A percentile compares a stretch with the other conserved stretches of the same genome.
Evolutionary conservation across 2,329 filamentous ascomycete species (phyloP).

Genomic region (Seiridium cupressi): DNA sequence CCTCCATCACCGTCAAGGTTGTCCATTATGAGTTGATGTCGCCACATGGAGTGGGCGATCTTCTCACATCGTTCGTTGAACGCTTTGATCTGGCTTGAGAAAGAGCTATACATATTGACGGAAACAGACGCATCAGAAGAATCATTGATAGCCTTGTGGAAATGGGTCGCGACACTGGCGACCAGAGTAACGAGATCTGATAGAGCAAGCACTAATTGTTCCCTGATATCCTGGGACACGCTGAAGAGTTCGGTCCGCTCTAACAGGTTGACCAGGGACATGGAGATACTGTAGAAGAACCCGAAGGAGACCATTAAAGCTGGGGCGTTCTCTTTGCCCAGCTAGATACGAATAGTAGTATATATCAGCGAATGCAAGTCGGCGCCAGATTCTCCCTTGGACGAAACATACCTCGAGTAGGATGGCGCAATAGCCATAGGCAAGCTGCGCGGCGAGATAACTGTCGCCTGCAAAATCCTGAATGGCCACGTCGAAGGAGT

Average conservation of each 20-base stretch:
- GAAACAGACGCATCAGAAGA: conserved; percentile 12
- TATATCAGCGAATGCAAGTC: not conserved
- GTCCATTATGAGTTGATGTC: conserved; percentile 31
- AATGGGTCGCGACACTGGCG: conserved; percentile 18
- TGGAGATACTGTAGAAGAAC: conserved; percentile 20
- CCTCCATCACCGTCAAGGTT: conserved; percentile 27
- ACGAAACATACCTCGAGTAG: conserved; percentile 15
- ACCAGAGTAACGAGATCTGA: conserved; percentile 20
- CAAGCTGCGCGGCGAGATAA: conserved; percentile 21
- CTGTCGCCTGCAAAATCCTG: conserved; percentile 33
- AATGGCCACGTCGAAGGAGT: conserved; percentile 33
- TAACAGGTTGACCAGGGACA: conserved; percentile 19
- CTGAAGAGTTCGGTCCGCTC: conserved; percentile 18
- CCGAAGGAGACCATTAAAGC: conserved; percentile 18
- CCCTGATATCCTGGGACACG: conserved; percentile 17
- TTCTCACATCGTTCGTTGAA: conserved; percentile 18
- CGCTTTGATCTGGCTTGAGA: conserved; percentile 15
- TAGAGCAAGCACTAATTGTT: conserved; percentile 18
- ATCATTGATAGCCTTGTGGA: conserved; percentile 17
- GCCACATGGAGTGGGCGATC: conserved; percentile 19
- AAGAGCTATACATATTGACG: conserved; percentile 23
- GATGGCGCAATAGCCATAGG: conserved; percentile 19
- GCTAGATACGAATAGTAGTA: conserved; percentile 5
- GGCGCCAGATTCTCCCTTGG: not conserved
- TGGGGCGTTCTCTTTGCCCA: conserved; percentile 19